phyloP scores from a whole-genome alignment of 164 flowering plant species.

The Nymphaea colorata region DNA sequence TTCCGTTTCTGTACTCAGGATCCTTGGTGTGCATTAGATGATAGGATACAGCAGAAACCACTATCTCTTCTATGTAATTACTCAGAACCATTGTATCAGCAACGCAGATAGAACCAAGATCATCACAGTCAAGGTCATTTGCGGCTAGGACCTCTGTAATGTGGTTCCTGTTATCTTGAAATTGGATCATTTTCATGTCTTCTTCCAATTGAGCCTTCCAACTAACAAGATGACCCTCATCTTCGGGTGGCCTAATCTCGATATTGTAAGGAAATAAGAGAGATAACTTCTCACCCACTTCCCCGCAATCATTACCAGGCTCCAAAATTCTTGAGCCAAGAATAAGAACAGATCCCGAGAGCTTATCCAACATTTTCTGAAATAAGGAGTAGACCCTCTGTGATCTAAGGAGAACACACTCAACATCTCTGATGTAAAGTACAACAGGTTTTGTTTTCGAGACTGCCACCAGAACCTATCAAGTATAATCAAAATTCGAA shows the following conservation, averaged over 20 bases:
- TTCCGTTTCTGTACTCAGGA: conserved; percentile 81
- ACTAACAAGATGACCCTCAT: conserved; percentile 60
- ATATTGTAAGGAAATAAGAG: conserved; percentile 74
- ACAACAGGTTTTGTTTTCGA: conserved; percentile 64
- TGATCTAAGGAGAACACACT: conserved; percentile 49
- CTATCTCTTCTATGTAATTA: conserved; percentile 82
- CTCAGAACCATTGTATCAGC: conserved; percentile 63
- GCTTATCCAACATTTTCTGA: conserved; percentile 66
- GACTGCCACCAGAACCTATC: conserved; percentile 58
- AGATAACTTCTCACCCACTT: conserved; percentile 58
- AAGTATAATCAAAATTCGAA: conserved; percentile 1
- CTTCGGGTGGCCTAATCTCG: conserved; percentile 78
- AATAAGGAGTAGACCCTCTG: conserved; percentile 55
- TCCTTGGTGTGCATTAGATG: conserved; percentile 81
- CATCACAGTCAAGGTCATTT: conserved; percentile 86
- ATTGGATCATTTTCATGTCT: conserved; percentile 81
- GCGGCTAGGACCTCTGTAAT: conserved; percentile 74
- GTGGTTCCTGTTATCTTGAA: conserved; percentile 75
- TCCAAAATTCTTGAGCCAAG: conserved; percentile 68
- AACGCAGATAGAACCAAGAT: conserved; percentile 60
- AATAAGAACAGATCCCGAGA: conserved; percentile 72
- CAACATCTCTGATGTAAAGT: conserved; percentile 78
- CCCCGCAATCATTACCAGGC: conserved; percentile 24
- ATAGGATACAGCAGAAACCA: conserved; percentile 81
- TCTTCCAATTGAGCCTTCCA: conserved; percentile 83